These are phyloP conservation scores for Suhomyces atakaporum DNA, from an alignment of 1,139 yeast genomes.

Conservation along the genomic window DNA sequence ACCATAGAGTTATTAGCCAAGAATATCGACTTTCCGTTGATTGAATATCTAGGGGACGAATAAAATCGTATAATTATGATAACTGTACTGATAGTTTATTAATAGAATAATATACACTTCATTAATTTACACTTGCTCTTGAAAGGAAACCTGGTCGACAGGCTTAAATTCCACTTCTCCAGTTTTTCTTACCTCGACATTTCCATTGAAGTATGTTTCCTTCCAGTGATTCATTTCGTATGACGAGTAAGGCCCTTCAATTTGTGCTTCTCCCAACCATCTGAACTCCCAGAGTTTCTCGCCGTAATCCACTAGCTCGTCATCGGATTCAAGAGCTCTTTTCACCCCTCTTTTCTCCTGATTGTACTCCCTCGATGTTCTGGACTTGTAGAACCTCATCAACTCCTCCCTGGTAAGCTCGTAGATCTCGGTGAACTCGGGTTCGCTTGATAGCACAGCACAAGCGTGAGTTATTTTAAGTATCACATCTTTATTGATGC, in stretches of 20 bases:
- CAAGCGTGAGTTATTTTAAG: constrained; percentile 52
- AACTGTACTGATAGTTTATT: too few species aligned
- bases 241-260: constrained; percentile 62
- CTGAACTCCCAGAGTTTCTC: constrained; percentile 59
- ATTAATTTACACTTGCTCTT: constrained; percentile 6
- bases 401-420: constrained; percentile 62
- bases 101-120: constrained; percentile 2
- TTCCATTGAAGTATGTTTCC: constrained; percentile 53
- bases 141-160: constrained; percentile 27
- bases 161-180: constrained; percentile 33
- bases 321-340: constrained; percentile 9
- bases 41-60: constrained; percentile 36
- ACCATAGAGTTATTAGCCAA: constrained; percentile 51
- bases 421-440: constrained; percentile 48
- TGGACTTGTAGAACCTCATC: constrained; percentile 50
- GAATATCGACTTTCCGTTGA: constrained; percentile 56
- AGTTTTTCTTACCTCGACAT: constrained; percentile 44
- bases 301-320: constrained; percentile 25
- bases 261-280: constrained; percentile 52
- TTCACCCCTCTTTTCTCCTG: constrained; percentile 9
- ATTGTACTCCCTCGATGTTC: constrained; percentile 47
- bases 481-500: constrained; percentile 29
- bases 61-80: background rate
- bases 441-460: constrained; percentile 43
- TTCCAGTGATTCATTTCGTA: constrained; percentile 65